Evolutionary conservation across 2,329 filamentous ascomycete genomes (phyloP), one percentile per base, ranked within the genome.

Genomic region (Mollisiaceae sp.): DNA sequence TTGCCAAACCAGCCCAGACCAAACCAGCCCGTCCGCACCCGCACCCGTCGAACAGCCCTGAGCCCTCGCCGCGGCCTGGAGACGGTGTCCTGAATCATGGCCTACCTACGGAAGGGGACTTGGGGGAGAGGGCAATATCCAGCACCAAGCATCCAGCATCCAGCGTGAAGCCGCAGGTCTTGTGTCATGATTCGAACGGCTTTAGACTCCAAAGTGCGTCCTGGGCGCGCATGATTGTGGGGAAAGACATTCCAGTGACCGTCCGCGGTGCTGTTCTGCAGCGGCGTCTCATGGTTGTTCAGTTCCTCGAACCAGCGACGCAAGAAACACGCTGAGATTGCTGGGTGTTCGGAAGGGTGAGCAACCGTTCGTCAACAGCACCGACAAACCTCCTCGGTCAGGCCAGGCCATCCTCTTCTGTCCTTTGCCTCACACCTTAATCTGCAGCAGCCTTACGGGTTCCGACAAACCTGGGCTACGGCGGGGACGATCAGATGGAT

Each of bases 121-220:
- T 8, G 36, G 38, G 15, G 12, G 38, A 41, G 11, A 27, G 50
- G 12, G 22, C 9, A n/a, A 36, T 55, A 11, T 12, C 24, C 20
- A 18, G 12, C 20, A 32, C 27, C 27, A 32, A 32, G 27, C 27
- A 32, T 56, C 47, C 4, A 50, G 8, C 8, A 11, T 50, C 45
- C 20, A 32, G 50, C 50, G 12, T 9, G 50, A 32, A 54, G 50
- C 50, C 50, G 22, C 27, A 54, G 38, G 57, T 35, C 27, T 63
- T 65, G 69, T 68, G 61, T 67, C 67, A 69, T 70, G 63, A 70
- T 62, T 67, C 56, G 56, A 65, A 58, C 68, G 65, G 64, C 59
- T 66, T 67, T 67, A 62, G 59, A 52, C 22, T 55, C 38, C 38
- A 60, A 59, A 65, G 59, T 65, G 64, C 52, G 39, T 62, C 56